Base-by-base conservation (phyloP, 1,139 yeast genomes). In the Kodamaea fungicola region DNA sequence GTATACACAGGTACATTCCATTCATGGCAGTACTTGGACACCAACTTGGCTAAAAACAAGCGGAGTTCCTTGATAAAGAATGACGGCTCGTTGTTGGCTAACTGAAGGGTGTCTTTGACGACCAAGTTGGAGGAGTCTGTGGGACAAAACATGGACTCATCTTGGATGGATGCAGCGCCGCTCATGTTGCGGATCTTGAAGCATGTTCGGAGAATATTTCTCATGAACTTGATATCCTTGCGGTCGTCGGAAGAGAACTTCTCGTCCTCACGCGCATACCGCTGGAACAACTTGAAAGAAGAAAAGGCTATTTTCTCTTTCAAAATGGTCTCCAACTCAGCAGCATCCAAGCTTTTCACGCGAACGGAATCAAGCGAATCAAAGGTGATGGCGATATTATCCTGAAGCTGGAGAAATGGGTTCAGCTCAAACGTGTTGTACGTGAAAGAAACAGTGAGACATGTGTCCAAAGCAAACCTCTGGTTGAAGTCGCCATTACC, bases 381-480 rank as follows among this genome's bases (percentile, higher is more conserved):
- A 34, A 68, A 64, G 1, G 64, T 48, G 8, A 67, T 42, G 0
- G 37, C 33, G 6, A 64, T 51, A 27, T 60, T 57, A 1, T 49
- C 55, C 1, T 42, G 44, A 2, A 62, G 34, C n/a, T 57, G 47
- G 3, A 46, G 39, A 40, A 69, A 65, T 1, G 71, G 70, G 32
- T 67, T 59, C 6, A 59, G 42, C 10, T 65, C 67, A 40, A 54
- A 59, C 1, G 69, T 55, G 36, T 59, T 60, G 42, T 54, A 68
- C 5, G 52, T 54, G 40, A 65, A 64, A 0, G 71, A 57, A 4
- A 68, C 33, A 0, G 75, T 67, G 50, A 71, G 45, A 41, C 74
- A 68, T 0, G 68, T 60, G 5, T 29, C 31, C 29, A 43, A 37
- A 26, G 54, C 54, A 22, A 57, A 40, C 12, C 42, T 38, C 1